Base-by-base conservation (phyloP, 371 early-diverging fungal species). In the Mortierella sp. region DNA sequence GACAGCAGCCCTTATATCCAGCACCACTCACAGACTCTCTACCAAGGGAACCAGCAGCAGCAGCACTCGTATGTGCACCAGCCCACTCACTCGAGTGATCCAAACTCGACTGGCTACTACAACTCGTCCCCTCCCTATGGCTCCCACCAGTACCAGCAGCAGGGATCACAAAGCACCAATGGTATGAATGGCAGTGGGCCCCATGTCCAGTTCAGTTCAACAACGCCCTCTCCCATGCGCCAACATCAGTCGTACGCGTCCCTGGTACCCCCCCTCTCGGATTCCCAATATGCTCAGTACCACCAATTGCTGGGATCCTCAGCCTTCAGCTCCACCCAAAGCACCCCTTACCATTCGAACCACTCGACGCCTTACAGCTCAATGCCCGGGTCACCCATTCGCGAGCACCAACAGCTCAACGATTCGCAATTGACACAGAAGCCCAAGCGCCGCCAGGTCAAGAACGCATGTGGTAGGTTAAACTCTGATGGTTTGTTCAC, bases 401-500 rank as follows among this genome's bases (percentile, higher is more conserved):
- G 45, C 24, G 68, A 67, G 50, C 60, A 76, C 57, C 68, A 67
- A 40, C 76, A 63, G 10, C 28, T 67, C 59, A 27, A 27, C 22
- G 67, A 63, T 8, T 46, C 70, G 3, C 19, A 47, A 0, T 27
- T 66, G 47, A 24, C 47, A 19, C 69, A 68, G 27, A 73, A 66
- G 57, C 65, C 79, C 43, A 85, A 83, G 65, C 82, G 91, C 53
- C 86, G 88, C 52, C 94, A 94, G 72, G 93, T 92, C 54, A 94
- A 94, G 71, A 90, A 91, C 73, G 94, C 94, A 14, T 94, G 94
- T 81, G 86, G 88, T 89, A 85, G 64, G 81, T 78, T 2, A 37
- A 2, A 9, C 44, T 9, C 14, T 17, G 28, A 25, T 16, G n/a
- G 17, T 46, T 54, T 34, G 16, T 34, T 45, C 27, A 19, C n/a